Percentiles rank a stretch among this genome's conserved stretches.
Evolutionary conservation across 2,329 filamentous ascomycete genomes (phyloP).

Genomic region (Fusarium azukiicola): DNA sequence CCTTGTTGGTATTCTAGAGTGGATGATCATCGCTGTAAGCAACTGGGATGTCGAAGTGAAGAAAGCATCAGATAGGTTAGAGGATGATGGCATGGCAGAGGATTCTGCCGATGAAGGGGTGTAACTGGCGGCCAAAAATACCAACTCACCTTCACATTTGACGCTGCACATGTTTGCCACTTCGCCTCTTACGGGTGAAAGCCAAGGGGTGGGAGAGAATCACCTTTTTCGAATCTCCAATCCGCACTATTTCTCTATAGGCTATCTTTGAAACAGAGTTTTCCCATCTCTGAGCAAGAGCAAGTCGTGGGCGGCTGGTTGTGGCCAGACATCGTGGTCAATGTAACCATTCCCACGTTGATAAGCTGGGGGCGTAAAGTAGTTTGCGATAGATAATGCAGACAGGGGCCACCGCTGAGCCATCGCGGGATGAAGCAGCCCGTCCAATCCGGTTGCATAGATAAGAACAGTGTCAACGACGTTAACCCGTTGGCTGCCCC

Average conservation of each 20-base stretch:
- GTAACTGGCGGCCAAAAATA: not conserved
- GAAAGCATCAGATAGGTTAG: constrained; percentile 52
- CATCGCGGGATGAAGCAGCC: not conserved
- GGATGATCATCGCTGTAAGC: constrained; percentile 88
- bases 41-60: constrained; percentile 80
- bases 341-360: constrained; percentile 30
- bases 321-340: constrained; percentile 2
- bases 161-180: not conserved
- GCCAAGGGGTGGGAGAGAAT: not conserved
- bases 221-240: not conserved
- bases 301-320: not conserved
- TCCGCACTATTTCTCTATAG: not conserved
- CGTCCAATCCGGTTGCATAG: constrained; percentile 2
- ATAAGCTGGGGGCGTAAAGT: constrained; percentile 27
- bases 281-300: not conserved
- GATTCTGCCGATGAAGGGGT: constrained; percentile 1
- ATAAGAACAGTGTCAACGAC: constrained; percentile 12
- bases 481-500: not conserved
- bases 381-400: constrained; percentile 42
- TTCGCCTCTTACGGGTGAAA: not conserved
- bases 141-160: not conserved
- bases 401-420: constrained; percentile 27
- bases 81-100: constrained; percentile 41
- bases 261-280: too few relatives aligned
- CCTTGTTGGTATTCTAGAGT: constrained; percentile 88